These are phyloP conservation scores for Penstemon davidsonii DNA, from an alignment of 257 asterid species.

Conservation along the genomic window DNA sequence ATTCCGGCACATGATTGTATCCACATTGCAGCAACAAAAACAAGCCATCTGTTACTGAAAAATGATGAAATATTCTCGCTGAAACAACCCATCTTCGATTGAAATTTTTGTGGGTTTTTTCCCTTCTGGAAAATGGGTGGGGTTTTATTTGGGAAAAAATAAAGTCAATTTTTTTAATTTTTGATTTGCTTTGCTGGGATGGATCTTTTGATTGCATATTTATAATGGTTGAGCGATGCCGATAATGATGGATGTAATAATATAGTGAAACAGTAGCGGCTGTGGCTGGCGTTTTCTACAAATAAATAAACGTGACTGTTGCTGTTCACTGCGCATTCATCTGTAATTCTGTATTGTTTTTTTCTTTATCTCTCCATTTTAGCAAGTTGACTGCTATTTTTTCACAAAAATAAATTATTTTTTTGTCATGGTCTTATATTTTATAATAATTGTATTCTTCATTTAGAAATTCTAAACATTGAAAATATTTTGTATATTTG, in stretches of 20 bases:
- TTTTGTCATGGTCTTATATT: too few relatives aligned
- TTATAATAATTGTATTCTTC: too few relatives aligned
- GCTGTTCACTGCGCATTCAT: too few relatives aligned
- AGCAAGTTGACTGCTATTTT: too few relatives aligned
- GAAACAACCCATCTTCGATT: slow-evolving; percentile 31
- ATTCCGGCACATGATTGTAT: slow-evolving; percentile 86
- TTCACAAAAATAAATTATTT: too few relatives aligned
- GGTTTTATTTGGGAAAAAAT: background rate
- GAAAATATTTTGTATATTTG: too few relatives aligned
- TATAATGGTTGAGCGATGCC: background rate
- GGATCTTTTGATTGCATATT: background rate
- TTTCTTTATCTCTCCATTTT: too few relatives aligned
- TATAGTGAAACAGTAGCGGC: background rate
- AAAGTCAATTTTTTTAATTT: background rate
- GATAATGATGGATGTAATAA: background rate
- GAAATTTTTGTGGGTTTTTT: background rate
- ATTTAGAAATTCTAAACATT: too few relatives aligned
- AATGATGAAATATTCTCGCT: slow-evolving; percentile 36
- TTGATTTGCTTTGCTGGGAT: background rate
- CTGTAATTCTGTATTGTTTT: too few relatives aligned
- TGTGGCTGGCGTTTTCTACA: too few relatives aligned
- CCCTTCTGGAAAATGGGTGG: background rate
- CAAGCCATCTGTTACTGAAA: slow-evolving; percentile 76
- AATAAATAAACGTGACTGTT: too few relatives aligned
- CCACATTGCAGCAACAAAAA: slow-evolving; percentile 96